A percentile compares a stretch with the other conserved stretches of the same genome.
These are phyloP conservation scores for Pythium graminicola DNA, from an alignment of 352 stramenopile species.

Conservation along the genomic window DNA sequence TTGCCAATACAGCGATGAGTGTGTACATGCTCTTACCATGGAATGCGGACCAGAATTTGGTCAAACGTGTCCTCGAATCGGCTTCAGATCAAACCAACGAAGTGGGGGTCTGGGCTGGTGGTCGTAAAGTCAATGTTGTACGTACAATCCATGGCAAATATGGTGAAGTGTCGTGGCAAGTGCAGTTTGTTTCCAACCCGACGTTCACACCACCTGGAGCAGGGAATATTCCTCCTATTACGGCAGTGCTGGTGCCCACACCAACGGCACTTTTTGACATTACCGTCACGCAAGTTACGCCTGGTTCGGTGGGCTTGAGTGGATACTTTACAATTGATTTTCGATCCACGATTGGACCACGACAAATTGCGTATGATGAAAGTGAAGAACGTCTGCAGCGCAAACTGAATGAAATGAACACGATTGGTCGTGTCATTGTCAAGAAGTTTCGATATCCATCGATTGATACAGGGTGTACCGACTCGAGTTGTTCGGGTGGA, in stretches of 20 bases:
- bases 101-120: slow-evolving; percentile 32
- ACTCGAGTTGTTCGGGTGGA: slow-evolving; percentile 68
- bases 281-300: slow-evolving; percentile 80
- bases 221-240: slow-evolving; percentile 80
- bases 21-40: slow-evolving; percentile 45
- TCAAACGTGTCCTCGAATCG: slow-evolving; percentile 47
- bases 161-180: slow-evolving; percentile 89
- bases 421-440: slow-evolving; percentile 88
- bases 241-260: slow-evolving; percentile 29
- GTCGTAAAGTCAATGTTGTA: slow-evolving; percentile 79
- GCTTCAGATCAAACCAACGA: slow-evolving; percentile 39
- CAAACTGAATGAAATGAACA: slow-evolving; percentile 95
- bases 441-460: slow-evolving; percentile 86
- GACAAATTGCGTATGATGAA: slow-evolving; percentile 87
- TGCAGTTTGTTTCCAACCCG: slow-evolving; percentile 93
- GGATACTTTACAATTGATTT: slow-evolving; percentile 91
- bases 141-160: slow-evolving; percentile 92
- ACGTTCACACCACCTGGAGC: slow-evolving; percentile 84
- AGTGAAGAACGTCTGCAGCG: slow-evolving; percentile 67
- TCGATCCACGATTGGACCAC: slow-evolving; percentile 61
- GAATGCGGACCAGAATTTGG: slow-evolving; percentile 54
- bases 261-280: slow-evolving; percentile 24
- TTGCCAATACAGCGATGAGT: slow-evolving; percentile 16
- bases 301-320: slow-evolving; percentile 81
- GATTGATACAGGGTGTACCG: slow-evolving; percentile 39